Percentiles rank a stretch among this genome's conserved stretches.
These are phyloP conservation scores for Auriscalpium microsporum DNA, from an alignment of 768 basidiomycete genomes.

Conservation along the genomic window DNA sequence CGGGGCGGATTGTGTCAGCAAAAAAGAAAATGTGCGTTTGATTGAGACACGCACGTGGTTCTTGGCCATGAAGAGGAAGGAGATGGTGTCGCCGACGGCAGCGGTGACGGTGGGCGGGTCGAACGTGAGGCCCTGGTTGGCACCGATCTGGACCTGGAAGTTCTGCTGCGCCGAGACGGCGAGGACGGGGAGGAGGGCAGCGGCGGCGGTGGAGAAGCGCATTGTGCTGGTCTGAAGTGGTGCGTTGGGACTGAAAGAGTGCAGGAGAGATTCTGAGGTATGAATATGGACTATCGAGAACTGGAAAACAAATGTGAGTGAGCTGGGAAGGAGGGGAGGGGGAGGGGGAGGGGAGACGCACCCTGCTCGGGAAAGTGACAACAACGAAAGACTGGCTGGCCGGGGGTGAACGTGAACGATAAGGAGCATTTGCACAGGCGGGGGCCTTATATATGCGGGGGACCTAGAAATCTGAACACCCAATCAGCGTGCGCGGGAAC, in stretches of 20 bases:
- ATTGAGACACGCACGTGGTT: slow-evolving; percentile 10
- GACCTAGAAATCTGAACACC: not conserved
- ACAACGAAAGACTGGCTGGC: slow-evolving; percentile 26
- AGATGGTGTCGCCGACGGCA: slow-evolving; percentile 17
- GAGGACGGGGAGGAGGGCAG: slow-evolving; percentile 5
- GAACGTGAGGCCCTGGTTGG: slow-evolving; percentile 1
- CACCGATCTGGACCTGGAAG: slow-evolving; percentile 10
- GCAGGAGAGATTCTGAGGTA: not conserved
- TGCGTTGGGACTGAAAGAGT: not conserved
- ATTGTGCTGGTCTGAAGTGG: not conserved
- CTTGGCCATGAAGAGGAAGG: slow-evolving; percentile 12
- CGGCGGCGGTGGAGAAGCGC: slow-evolving; percentile 10
- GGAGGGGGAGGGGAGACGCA: slow-evolving; percentile 17
- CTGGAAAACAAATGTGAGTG: not conserved
- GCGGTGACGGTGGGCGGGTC: slow-evolving; percentile 12
- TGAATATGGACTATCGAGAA: slow-evolving; percentile 11
- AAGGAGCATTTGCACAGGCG: slow-evolving; percentile 7
- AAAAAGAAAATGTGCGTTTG: slow-evolving; percentile 8
- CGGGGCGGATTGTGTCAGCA: slow-evolving; percentile 3
- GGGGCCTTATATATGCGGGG: not conserved
- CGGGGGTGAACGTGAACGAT: slow-evolving; percentile 13
- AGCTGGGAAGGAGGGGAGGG: not conserved
- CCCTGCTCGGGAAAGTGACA: slow-evolving; percentile 39
- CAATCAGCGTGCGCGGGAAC: not conserved
- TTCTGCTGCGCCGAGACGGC: slow-evolving; percentile 4